These are phyloP conservation scores for Aspergillus flavus DNA, from an alignment of 2,329 filamentous ascomycete genomes.

Conservation along the genomic window DNA sequence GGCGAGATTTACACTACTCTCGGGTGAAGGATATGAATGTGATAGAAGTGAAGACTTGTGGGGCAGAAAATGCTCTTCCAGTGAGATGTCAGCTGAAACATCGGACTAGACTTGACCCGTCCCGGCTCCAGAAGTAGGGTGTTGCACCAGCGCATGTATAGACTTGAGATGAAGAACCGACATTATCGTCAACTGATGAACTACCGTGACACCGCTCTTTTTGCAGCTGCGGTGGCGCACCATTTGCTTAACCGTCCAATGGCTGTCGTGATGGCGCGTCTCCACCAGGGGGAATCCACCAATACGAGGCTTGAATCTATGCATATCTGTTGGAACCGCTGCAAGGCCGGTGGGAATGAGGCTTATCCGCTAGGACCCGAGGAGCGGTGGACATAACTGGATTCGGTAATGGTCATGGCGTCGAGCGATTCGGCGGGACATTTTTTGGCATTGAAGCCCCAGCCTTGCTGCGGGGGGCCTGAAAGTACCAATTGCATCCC, in stretches of 20 bases:
- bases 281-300: conserved; percentile 2
- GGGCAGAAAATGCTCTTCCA: not conserved
- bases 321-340: conserved; percentile 1
- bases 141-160: not conserved
- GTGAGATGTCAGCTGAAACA: not conserved
- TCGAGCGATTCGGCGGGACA: not conserved
- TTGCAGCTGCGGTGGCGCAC: conserved; percentile 6
- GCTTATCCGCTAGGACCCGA: not conserved
- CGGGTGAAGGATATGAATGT: not conserved
- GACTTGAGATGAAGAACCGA: not conserved
- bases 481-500: not conserved
- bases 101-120: not conserved
- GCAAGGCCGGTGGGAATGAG: conserved; percentile 3
- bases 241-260: conserved; percentile 3
- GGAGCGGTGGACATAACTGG: not conserved
- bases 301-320: conserved; percentile 1
- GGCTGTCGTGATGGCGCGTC: not conserved
- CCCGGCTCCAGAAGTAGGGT: not conserved
- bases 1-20: not conserved
- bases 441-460: not conserved
- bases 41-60: not conserved
- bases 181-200: not conserved
- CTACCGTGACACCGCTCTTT: conserved; percentile 19
- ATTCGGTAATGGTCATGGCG: not conserved
- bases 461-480: not conserved